Evolutionary conservation across 352 stramenopile species (phyloP).

Genomic region (Phytophthora kernoviae): DNA sequence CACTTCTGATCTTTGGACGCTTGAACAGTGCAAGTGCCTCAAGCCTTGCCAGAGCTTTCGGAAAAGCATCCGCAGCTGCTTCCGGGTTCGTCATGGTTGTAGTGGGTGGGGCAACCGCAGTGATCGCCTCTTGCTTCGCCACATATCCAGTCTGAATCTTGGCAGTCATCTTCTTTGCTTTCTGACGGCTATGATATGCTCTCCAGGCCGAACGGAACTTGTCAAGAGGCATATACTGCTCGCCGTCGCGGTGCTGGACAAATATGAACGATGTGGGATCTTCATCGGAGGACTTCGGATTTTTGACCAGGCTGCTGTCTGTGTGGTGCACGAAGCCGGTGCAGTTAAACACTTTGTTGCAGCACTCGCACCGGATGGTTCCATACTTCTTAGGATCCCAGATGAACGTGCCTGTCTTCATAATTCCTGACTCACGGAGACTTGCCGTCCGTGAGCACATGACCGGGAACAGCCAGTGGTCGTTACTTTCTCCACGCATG

Average conservation of each 20-base stretch:
- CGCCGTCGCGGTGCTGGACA: conserved; percentile 26
- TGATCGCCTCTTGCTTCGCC: not conserved
- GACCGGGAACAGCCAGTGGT: conserved; percentile 24
- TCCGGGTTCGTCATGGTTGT: conserved; percentile 3
- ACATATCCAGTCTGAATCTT: not conserved
- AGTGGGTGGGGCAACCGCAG: not conserved
- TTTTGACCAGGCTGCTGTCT: conserved; percentile 22
- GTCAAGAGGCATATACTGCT: conserved; percentile 16
- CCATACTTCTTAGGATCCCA: conserved; percentile 18
- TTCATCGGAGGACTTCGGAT: conserved; percentile 16
- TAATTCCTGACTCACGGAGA: conserved; percentile 18
- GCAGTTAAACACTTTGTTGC: conserved; percentile 11
- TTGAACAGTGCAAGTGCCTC: conserved; percentile 31
- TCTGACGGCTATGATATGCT: not conserved
- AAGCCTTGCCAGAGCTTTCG: conserved; percentile 4
- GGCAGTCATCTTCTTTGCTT: not conserved
- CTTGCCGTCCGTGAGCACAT: conserved; percentile 28
- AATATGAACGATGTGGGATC: conserved; percentile 33
- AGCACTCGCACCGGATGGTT: conserved; percentile 26
- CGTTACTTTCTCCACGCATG: conserved; percentile 14
- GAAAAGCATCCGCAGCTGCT: not conserved
- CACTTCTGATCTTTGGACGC: conserved; percentile 10
- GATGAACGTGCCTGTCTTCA: conserved; percentile 27
- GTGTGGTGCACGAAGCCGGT: conserved; percentile 30
- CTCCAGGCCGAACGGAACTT: conserved; percentile 9